Conservation (phyloP, 192 early-diverging fungal genomes). For the Coemansia interrupta region DNA sequence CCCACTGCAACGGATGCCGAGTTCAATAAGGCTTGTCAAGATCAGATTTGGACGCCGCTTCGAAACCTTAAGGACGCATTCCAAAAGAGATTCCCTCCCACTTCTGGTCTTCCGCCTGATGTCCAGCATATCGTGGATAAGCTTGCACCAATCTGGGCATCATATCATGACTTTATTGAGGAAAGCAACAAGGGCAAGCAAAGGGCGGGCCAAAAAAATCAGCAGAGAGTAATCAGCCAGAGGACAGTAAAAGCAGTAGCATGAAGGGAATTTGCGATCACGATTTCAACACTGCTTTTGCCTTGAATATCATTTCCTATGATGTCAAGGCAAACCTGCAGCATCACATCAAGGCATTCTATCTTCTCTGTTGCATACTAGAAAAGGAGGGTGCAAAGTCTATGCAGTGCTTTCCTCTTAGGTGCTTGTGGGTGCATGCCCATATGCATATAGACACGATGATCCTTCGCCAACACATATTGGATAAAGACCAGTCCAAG, state of each 20-base stretch:
- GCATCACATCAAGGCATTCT: not conserved
- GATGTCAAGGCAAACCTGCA: not conserved
- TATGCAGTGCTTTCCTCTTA: not conserved
- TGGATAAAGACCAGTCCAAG: not conserved
- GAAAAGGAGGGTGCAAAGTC: not conserved
- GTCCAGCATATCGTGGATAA: not conserved
- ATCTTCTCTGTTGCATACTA: not conserved
- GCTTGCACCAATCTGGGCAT: not conserved
- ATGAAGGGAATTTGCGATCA: too few species aligned
- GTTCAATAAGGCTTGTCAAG: not conserved
- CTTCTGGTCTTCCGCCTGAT: not conserved
- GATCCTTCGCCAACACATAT: not conserved
- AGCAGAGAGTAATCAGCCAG: too few species aligned
- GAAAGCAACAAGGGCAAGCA: too few species aligned
- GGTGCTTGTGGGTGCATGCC: not conserved
- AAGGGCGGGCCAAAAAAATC: too few species aligned
- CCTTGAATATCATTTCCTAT: slow-evolving; percentile 2
- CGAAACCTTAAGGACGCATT: not conserved
- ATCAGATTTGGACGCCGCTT: not conserved
- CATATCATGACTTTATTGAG: not conserved
- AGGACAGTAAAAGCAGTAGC: too few species aligned
- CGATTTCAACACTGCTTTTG: too few species aligned
- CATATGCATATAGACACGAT: not conserved
- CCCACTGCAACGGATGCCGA: not conserved
- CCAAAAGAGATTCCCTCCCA: not conserved